Conservation (phyloP, 257 asterid genomes). For the Solanum peruvianum region DNA sequence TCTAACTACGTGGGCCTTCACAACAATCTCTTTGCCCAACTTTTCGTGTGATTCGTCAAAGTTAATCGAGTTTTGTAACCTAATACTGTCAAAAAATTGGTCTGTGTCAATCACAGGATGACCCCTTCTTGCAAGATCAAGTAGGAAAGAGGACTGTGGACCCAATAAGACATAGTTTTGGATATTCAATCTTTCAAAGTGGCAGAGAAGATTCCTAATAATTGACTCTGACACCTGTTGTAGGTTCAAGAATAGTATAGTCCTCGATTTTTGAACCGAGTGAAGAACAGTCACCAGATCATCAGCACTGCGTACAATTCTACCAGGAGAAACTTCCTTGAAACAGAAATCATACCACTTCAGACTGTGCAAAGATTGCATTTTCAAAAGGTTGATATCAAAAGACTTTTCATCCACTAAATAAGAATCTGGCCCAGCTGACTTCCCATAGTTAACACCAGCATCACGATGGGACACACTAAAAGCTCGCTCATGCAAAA, state of each 20-base stretch:
- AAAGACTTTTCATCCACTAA: conserved; percentile 48
- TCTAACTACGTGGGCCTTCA: conserved; percentile 37
- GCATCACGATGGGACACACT: conserved; percentile 88
- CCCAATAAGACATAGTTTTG: conserved; percentile 62
- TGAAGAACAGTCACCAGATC: conserved; percentile 45
- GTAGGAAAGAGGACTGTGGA: conserved; percentile 31
- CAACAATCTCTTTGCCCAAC: conserved; percentile 36
- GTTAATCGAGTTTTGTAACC: conserved; percentile 25
- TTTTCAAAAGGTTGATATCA: conserved; percentile 32
- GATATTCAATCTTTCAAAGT: conserved; percentile 55
- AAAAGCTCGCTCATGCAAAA: conserved; percentile 65
- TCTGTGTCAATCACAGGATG: conserved; percentile 55
- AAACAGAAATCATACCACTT: conserved; percentile 92
- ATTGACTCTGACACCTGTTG: conserved; percentile 38
- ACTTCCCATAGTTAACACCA: conserved; percentile 84
- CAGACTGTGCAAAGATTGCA: conserved; percentile 48
- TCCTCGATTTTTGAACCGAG: conserved; percentile 39
- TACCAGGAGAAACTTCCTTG: conserved; percentile 38
- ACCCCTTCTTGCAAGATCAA: conserved; percentile 86
- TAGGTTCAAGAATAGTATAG: conserved; percentile 46
- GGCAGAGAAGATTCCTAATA: conserved; percentile 72
- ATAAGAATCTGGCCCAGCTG: conserved; percentile 81
- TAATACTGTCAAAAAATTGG: conserved; percentile 24
- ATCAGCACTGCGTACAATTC: conserved; percentile 35
- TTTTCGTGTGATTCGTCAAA: conserved; percentile 34